A percentile compares a stretch with the other conserved stretches of the same genome.
Conservation (phyloP, 2,329 filamentous ascomycete genomes). For the Verruconis gallopava region DNA sequence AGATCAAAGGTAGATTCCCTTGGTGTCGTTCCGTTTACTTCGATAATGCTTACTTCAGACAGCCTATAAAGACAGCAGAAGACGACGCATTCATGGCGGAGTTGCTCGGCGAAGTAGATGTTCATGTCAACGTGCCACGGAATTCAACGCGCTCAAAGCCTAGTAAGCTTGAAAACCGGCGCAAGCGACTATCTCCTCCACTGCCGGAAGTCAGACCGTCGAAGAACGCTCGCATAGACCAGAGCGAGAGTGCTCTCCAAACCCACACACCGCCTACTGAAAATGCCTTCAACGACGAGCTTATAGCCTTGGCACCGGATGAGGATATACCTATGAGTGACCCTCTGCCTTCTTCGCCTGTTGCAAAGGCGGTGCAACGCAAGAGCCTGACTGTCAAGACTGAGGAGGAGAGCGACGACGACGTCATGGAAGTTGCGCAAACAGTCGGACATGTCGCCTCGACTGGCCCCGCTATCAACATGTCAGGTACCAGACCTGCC, state of each 20-base stretch:
- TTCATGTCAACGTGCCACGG: slow-evolving; percentile 58
- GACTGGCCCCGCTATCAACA: slow-evolving; percentile 62
- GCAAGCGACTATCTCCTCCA: slow-evolving; percentile 69
- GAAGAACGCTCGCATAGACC: slow-evolving; percentile 14
- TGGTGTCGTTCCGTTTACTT: too few relatives aligned
- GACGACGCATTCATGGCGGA: slow-evolving; percentile 79
- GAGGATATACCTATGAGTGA: slow-evolving; percentile 81
- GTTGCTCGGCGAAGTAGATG: slow-evolving; percentile 78
- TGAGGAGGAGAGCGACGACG: slow-evolving; percentile 59
- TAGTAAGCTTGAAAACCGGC: slow-evolving; percentile 61
- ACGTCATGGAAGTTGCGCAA: slow-evolving; percentile 77
- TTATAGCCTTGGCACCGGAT: slow-evolving; percentile 44
- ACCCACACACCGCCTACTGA: slow-evolving; percentile 27
- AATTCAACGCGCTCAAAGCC: slow-evolving; percentile 45
- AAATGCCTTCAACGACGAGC: slow-evolving; percentile 33
- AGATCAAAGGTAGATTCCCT: slow-evolving; percentile 84
- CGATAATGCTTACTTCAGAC: too few relatives aligned
- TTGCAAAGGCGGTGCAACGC: slow-evolving; percentile 62
- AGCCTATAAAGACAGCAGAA: slow-evolving; percentile 69
- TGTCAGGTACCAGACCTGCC: slow-evolving; percentile 64
- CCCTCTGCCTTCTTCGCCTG: slow-evolving; percentile 73
- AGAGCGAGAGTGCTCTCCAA: slow-evolving; percentile 29
- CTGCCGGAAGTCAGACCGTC: slow-evolving; percentile 33
- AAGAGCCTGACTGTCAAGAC: slow-evolving; percentile 46
- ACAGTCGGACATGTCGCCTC: slow-evolving; percentile 51